Evolutionary conservation across 2,329 filamentous ascomycete species (phyloP), one percentile per base, ranked within the genome.

Genomic region (Epichloe uncinata): DNA sequence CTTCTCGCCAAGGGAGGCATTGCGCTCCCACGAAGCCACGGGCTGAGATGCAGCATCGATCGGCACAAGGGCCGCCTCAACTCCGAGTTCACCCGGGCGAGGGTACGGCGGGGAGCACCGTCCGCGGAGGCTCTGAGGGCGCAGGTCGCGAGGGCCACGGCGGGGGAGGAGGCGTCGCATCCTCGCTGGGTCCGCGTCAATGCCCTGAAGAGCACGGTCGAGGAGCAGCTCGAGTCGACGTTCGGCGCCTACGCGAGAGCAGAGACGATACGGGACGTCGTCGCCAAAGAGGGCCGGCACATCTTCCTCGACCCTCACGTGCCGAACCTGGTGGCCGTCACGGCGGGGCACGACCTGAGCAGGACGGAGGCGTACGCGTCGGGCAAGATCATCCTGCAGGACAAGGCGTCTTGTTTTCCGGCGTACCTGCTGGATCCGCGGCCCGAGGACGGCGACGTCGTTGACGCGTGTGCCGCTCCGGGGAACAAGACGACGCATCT

Each of bases 401-500:
- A 97, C 61, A 97, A 96, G 66, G 91, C 93, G 0, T 96, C 90
- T 0, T 98, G 93, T 62, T 96, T 98, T 60, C 93, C 93, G 0
- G 93, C 91, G 0, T 93, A 93, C 62, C 72, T 98, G 3, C 72
- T 98, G 0, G 75, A 95, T 47, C 81, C 85, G 0, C 69, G 69
- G 0, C 69, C 79, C 8, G 72, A 78, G 51, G 78, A 84, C 55
- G 87, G 87, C 22, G 81, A 93, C 60, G 72, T 94, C 8, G 79
- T 97, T n/a, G 93, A 98, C 65, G 87, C 87, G 0, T 97, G 91
- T 63, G 87, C 93, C 0, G 93, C 93, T 0, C 93, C 93, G 1
- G 93, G 93, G 5, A 98, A 98, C 66, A 98, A 98, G 69, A 97
- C 93, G 1, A 97, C 91, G 7, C 93, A 97, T 64, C 69, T 95